Conservation (phyloP, 2,329 filamentous ascomycete species). For the Exophiala bonariae region DNA sequence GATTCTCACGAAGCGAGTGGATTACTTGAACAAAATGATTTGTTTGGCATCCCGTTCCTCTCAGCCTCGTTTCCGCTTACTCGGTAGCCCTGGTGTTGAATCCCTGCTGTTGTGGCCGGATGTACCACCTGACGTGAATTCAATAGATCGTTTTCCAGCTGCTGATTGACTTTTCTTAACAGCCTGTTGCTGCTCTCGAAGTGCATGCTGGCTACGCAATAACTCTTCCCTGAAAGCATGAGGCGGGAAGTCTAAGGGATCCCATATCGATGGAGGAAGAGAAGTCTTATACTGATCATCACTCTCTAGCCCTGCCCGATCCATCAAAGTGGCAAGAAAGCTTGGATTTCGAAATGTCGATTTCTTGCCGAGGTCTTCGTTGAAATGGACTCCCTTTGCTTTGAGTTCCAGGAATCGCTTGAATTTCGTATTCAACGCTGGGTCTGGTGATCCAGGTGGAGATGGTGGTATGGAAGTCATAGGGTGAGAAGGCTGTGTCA, state of each 20-base stretch:
- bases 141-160: conserved; percentile 26
- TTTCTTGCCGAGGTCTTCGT: conserved; percentile 58
- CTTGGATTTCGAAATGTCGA: conserved; percentile 61
- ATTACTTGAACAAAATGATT: neutral
- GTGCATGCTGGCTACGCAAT: conserved; percentile 41
- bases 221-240: conserved; percentile 51
- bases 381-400: conserved; percentile 64
- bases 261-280: conserved; percentile 42
- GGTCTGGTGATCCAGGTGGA: conserved; percentile 46
- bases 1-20: too few relatives aligned
- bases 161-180: conserved; percentile 26
- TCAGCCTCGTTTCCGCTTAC: conserved; percentile 24
- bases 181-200: conserved; percentile 24
- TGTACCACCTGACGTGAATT: conserved; percentile 23
- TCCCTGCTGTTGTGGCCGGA: conserved; percentile 18
- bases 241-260: conserved; percentile 37
- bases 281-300: conserved; percentile 57
- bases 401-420: conserved; percentile 62
- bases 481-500: conserved; percentile 53
- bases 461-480: conserved; percentile 47
- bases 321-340: conserved; percentile 57
- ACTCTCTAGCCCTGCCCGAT: conserved; percentile 56
- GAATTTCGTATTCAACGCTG: conserved; percentile 55
- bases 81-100: conserved; percentile 19
- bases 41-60: neutral